Evolutionary conservation across 2,329 filamentous ascomycete genomes (phyloP), one percentile per base, ranked within the genome.

Genomic region (Pyrenochaeta sp.): DNA sequence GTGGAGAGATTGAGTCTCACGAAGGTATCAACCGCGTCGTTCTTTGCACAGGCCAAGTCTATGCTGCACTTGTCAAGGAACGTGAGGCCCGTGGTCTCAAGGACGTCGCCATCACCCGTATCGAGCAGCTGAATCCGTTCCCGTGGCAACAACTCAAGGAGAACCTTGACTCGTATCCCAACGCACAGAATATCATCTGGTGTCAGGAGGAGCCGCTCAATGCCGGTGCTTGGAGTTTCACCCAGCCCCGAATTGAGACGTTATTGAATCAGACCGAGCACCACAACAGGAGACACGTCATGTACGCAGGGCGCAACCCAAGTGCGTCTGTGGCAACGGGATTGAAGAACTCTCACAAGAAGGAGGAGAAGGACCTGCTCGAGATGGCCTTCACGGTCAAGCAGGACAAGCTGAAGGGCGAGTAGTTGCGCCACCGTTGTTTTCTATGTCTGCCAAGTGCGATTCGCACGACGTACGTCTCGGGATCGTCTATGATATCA

Each of bases 101-200:
- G 74, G 87, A 96, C 70, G 89, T 93, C 14, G 94, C 93, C 67
- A 87, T 99, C 71, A 96, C 92, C 15, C 91, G 94, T 69, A 85
- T 99, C 59, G 94, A 99, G 79, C 94, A 99, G 78, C 84, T 99
- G 49, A 92, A 99, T 79, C 94, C 94, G 66, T 99, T 99, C 89
- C 94, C 94, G 37, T 99, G 94, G 93, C 86, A 92, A 63, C 91
- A 94, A 75, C 84, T 99, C 41, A 90, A 89, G 80, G 93, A 97
- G 74, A 97, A 97, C 79, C 83, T 99, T 41, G 93, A 99, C 79
- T 85, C 80, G 74, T 99, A 99, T 80, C 90, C 92, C 71, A 99
- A 99, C 74, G 93, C 93, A 62, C 90, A 96, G 82, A 93, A 91
- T 55, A 91, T 99, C 58, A 91, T 99, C 53, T 99, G 92, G 92